A percentile compares a stretch with the other conserved stretches of the same genome.
phyloP scores from a whole-genome alignment of 1,284 basidiomycete genomes.

The Boletus albobrunnescens region DNA sequence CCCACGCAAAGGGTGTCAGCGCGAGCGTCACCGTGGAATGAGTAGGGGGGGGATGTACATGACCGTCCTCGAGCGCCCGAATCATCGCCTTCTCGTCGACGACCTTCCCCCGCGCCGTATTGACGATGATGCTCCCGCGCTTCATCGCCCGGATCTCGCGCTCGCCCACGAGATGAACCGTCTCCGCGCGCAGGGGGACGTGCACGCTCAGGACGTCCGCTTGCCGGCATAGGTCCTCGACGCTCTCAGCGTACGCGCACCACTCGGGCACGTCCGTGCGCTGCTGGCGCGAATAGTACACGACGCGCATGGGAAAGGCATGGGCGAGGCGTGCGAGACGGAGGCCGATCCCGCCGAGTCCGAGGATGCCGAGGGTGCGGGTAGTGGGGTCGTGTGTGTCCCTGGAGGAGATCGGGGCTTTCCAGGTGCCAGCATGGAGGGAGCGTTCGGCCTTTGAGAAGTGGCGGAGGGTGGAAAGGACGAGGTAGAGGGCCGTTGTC shows the following conservation, averaged over 20 bases:
- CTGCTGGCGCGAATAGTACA: slow-evolving; percentile 74
- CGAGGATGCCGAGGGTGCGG: slow-evolving; percentile 80
- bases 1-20: neutral
- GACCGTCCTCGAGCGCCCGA: slow-evolving; percentile 78
- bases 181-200: slow-evolving; percentile 69
- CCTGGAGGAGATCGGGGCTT: slow-evolving; percentile 43
- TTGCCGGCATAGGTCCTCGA: slow-evolving; percentile 70
- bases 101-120: slow-evolving; percentile 88
- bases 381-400: slow-evolving; percentile 73
- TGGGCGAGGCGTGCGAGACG: slow-evolving; percentile 65
- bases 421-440: slow-evolving; percentile 57
- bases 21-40: too few species aligned
- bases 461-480: slow-evolving; percentile 80
- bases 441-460: slow-evolving; percentile 72
- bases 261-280: slow-evolving; percentile 61
- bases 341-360: slow-evolving; percentile 85
- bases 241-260: slow-evolving; percentile 68
- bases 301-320: slow-evolving; percentile 82
- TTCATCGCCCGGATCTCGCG: slow-evolving; percentile 79
- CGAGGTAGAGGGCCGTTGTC: slow-evolving; percentile 81
- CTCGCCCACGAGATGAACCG: slow-evolving; percentile 73
- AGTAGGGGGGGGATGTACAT: slow-evolving; percentile 46
- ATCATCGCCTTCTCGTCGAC: slow-evolving; percentile 87
- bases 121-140: slow-evolving; percentile 77
- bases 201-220: slow-evolving; percentile 83